Evolutionary conservation across 164 flowering plant genomes (phyloP).

Genomic region (Kingdonia uniflora): DNA sequence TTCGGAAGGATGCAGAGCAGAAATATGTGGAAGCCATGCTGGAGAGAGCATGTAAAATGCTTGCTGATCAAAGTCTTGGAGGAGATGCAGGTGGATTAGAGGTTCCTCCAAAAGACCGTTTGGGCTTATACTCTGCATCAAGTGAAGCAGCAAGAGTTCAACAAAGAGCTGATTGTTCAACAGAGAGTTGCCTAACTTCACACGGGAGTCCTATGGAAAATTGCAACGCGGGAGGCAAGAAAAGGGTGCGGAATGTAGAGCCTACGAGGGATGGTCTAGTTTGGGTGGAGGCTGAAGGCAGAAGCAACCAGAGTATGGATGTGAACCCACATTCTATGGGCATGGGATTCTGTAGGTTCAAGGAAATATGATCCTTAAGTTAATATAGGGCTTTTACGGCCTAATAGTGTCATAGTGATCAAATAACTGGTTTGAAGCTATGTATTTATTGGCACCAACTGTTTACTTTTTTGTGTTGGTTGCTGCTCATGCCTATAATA

Average conservation of each 20-base stretch:
- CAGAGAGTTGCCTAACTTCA: constrained; percentile 55
- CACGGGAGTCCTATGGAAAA: constrained; percentile 32
- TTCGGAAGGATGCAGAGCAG: constrained; percentile 52
- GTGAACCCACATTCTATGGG: background rate
- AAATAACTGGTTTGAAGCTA: no score
- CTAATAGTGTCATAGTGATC: no score
- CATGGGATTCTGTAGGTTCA: background rate
- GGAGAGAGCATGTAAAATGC: constrained; percentile 56
- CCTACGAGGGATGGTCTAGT: constrained; percentile 5
- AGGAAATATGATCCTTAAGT: background rate
- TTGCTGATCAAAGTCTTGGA: constrained; percentile 42
- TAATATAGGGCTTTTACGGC: no score
- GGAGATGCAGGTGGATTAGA: constrained; percentile 14
- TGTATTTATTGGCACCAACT: no score
- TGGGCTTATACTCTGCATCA: constrained; percentile 19
- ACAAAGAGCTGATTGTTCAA: constrained; percentile 39
- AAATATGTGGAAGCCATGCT: constrained; percentile 50
- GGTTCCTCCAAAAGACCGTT: constrained; percentile 11
- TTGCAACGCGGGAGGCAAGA: constrained; percentile 6
- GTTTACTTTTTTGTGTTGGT: no score
- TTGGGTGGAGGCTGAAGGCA: constrained; percentile 6
- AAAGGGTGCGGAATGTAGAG: constrained; percentile 10
- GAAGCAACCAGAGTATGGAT: background rate
- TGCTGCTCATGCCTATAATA: no score
- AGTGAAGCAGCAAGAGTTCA: constrained; percentile 10